Evolutionary conservation across 768 basidiomycete species (phyloP), one percentile per base, ranked within the genome.

Genomic region (Termitomyces sp.): DNA sequence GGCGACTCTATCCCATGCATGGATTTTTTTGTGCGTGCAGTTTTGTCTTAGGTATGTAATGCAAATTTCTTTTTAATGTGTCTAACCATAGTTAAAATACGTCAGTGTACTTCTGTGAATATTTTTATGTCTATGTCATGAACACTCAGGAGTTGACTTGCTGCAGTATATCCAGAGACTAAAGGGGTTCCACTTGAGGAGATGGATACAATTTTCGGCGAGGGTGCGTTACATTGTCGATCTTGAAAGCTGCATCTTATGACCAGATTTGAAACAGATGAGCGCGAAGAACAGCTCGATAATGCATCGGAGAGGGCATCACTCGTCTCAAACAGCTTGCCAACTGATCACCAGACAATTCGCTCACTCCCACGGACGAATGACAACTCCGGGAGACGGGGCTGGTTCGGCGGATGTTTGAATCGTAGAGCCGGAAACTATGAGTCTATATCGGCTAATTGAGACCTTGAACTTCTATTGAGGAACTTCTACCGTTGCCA

Each of bases 1-100:
- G 95, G 94, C 79, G 90, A 45, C 68, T 98, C 53, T 97, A 98
- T 72, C 91, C 92, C 0, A 95, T 98, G 93, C 93, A 96, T 62
- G 92, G 87, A 22, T 93, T 93, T 72, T 94, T 93, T 70, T 93
- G 93, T 66, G 81, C 81, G 9, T 86, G 89, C 64, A 91, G 91
- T 65, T 90, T 95, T 66, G 73, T 96, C 45, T 74, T 93, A 43
- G 89, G 84, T 85, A 65, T 62, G 74, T 69, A 37, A 48, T 12
- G 12, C 22, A 48, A 6, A n/a, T 11, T 22, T 35, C 11, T 32
- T 53, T n/a, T 35, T 4, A 4, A 30, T 21, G 3, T 26, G 21
- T 53, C 21, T 34, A 43, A 61, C 47, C 44, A 32, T 47, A 84
- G 89, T 93, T 5, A 92, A 89, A 89, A 91, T 70, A 10, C 10